phyloP scores from a whole-genome alignment of 495 filamentous ascomycete genomes.

The Penicillium pulvis region DNA sequence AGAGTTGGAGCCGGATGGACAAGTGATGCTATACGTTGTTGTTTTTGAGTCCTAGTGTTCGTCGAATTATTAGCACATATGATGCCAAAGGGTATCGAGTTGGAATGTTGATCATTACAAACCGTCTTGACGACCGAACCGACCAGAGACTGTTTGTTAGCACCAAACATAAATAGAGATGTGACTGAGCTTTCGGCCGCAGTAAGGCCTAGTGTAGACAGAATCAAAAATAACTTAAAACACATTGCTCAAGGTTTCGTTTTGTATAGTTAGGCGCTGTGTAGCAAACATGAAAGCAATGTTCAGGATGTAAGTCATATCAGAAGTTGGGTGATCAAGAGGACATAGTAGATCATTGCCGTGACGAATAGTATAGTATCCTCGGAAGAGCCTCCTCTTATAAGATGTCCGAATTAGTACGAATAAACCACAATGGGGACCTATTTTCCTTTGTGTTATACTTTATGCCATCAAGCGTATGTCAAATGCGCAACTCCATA shows the following conservation, averaged over 20 bases:
- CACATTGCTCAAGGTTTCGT: background rate
- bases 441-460: no score
- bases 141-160: background rate
- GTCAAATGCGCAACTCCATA: background rate
- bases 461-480: no score
- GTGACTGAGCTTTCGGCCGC: conserved; percentile 4
- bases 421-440: no score
- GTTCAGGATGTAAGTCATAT: no score
- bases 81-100: background rate
- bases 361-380: no score
- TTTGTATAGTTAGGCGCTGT: no score
- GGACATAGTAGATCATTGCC: no score
- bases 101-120: background rate
- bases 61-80: background rate
- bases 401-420: no score
- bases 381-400: no score
- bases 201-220: background rate
- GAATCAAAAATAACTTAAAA: background rate
- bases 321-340: no score
- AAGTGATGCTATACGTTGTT: background rate
- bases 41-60: background rate
- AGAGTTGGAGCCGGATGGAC: background rate
- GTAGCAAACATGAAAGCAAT: no score
- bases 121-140: conserved; percentile 2
- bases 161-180: conserved; percentile 6